Conservation (phyloP, 768 basidiomycete species). For the Lactifluus volemus region DNA sequence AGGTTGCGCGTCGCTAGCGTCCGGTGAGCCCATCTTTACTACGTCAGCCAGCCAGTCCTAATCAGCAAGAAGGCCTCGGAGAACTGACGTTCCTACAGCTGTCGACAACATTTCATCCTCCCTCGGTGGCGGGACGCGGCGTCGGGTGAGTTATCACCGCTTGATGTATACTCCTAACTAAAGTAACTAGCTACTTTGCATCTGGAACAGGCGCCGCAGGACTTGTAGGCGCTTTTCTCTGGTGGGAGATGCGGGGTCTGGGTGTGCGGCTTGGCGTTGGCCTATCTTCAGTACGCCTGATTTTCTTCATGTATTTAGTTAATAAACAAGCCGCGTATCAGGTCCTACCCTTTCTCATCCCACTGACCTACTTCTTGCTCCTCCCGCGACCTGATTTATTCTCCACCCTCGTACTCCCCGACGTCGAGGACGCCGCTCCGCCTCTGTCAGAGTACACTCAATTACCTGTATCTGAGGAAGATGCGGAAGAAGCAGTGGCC, state of each 20-base stretch:
- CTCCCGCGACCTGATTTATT: conserved; percentile 57
- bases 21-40: neutral
- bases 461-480: conserved; percentile 26
- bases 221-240: conserved; percentile 82
- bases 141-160: conserved; percentile 50
- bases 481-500: conserved; percentile 19
- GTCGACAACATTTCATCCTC: conserved; percentile 71
- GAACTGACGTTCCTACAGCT: conserved; percentile 92
- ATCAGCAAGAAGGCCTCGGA: conserved; percentile 56
- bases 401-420: conserved; percentile 27
- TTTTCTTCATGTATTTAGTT: neutral
- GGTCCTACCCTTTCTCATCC: conserved; percentile 78
- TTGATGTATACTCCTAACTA: neutral
- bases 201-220: conserved; percentile 94
- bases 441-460: conserved; percentile 36
- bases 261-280: conserved; percentile 83
- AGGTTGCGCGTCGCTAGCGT: conserved; percentile 12
- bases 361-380: conserved; percentile 66
- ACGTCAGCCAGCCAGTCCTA: conserved; percentile 2
- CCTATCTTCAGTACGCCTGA: conserved; percentile 57
- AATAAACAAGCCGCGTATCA: conserved; percentile 25
- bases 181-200: conserved; percentile 64
- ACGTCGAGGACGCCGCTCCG: conserved; percentile 19
- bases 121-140: conserved; percentile 63
- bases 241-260: conserved; percentile 86